These are phyloP conservation scores for Apiospora aurea DNA, from an alignment of 2,329 filamentous ascomycete species.

Conservation along the genomic window DNA sequence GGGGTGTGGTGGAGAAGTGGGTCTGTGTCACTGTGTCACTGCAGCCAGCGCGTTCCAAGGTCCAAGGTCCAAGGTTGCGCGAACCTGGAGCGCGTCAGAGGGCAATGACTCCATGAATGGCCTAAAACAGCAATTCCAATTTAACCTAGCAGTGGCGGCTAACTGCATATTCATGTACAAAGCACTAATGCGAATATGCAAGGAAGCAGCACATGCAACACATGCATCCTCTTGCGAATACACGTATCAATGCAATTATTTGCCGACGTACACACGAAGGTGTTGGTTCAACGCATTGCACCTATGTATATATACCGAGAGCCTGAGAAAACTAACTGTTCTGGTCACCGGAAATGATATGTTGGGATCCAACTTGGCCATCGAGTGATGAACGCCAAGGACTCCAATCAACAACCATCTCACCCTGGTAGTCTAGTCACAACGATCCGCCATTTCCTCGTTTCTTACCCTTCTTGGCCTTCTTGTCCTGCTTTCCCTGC, in stretches of 20 bases:
- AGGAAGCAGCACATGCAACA: background rate
- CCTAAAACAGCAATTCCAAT: constrained; percentile 18
- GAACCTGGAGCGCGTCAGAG: background rate
- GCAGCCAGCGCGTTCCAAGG: constrained; percentile 9
- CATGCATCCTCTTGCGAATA: background rate
- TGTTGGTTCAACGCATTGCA: background rate
- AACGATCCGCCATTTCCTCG: background rate
- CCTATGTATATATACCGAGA: background rate
- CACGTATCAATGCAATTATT: too few relatives aligned
- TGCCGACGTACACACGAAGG: background rate
- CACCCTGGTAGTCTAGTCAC: too few relatives aligned
- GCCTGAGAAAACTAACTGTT: background rate
- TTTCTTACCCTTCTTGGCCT: background rate
- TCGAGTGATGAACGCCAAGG: background rate
- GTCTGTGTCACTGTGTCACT: background rate
- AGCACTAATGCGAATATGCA: background rate
- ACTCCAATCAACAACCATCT: background rate
- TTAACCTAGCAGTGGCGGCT: background rate
- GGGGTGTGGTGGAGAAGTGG: constrained; percentile 14
- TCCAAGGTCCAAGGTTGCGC: too few relatives aligned
- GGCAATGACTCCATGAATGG: background rate
- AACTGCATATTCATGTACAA: background rate
- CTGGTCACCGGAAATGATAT: background rate
- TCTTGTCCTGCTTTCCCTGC: background rate
- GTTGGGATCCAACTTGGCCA: background rate